Evolutionary conservation across 2,329 filamentous ascomycete genomes (phyloP), one percentile per base, ranked within the genome.

Genomic region (Aspergillus udagawae): DNA sequence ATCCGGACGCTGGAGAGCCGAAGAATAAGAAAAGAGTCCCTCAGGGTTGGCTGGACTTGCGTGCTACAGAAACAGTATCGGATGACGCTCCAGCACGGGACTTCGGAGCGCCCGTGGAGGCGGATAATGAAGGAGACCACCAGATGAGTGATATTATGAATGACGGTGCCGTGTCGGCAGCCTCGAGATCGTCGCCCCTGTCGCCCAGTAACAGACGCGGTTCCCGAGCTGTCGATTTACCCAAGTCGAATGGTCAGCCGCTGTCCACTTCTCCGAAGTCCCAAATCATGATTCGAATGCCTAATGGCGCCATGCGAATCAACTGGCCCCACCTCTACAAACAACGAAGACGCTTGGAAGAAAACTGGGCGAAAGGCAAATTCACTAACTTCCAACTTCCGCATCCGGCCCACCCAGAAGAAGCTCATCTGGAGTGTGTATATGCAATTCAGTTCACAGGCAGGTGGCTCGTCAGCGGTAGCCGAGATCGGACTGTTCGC

Each of bases 301-400:
- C 68, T 4, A 70, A 73, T 48, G 75, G 75, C 9, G 62, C 69
- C 3, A 65, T 70, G 2, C 88, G 85, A 65, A 78, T 97, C 50
- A 96, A 95, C 73, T 99, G 93, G 92, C 89, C 92, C 53, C 91
- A 94, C 70, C 80, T 99, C 1, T 99, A 96, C 76, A 91, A 90
- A 63, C 90, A 96, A 79, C 87, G 94, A 59, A 84, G 87, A 55
- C 83, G 86, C 23, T 78, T 99, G 14, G 94, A 99, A 75, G 86
- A 88, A 7, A 97, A 99, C 70, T 99, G 94, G 94, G 86, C 91
- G 58, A 82, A 86, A 21, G 92, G 90, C 3, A 88, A 86, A 57
- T 96, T 84, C 71, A 85, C 82, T 3, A 95, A 92, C 62, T 97
- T 97, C 67, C 91, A 95, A 70, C 82, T 99, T 1, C 94, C 94